Evolutionary conservation across 805 yeast genomes (phyloP), one percentile per base, ranked within the genome.

Genomic region (Komagataella phaffii): DNA sequence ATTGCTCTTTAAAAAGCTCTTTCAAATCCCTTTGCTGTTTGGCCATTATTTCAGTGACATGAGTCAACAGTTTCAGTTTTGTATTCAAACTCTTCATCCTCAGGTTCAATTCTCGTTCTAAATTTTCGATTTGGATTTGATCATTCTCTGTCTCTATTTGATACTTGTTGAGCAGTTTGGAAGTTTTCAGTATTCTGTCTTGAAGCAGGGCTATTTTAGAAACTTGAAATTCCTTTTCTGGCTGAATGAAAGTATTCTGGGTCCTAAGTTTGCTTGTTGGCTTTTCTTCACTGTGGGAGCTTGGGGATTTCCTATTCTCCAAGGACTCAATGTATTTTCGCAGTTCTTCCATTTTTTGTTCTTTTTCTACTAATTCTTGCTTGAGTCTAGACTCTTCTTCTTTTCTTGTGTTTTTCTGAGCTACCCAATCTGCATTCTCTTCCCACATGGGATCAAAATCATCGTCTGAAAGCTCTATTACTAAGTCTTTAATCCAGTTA

Each of bases 331-430:
- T 59, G 8, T 59, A 49, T 46, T 49, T 46, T 50, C 54, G 55
- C 61, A 59, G 57, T 36, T 53, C 53, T 21, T 50, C 46, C 7
- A 59, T 57, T 43, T 58, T 57, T 43, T 52, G 53, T 49, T 59
- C 58, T 44, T 55, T 57, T 19, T 50, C 49, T 50, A 49, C 36
- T 50, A 55, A 50, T 8, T 30, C 40, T 14, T 14, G 24, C 47
- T 45, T 30, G 44, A 24, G 43, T 21, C 30, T 7, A 50, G 36
- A 30, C 21, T 36, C 14, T 53, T 53, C 17, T 8, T 44, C 14
- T 45, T 48, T 6, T 45, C 53, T 43, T 36, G 40, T 30, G n/a
- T 30, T 23, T 46, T 48, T 23, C 43, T 17, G 30, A 49, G 47
- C 18, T 18, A 12, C 19, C 14, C 17, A 17, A 52, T 18, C 45